These are phyloP conservation scores for Hypericum perforatum DNA, from an alignment of 345 rosid species.

Conservation along the genomic window DNA sequence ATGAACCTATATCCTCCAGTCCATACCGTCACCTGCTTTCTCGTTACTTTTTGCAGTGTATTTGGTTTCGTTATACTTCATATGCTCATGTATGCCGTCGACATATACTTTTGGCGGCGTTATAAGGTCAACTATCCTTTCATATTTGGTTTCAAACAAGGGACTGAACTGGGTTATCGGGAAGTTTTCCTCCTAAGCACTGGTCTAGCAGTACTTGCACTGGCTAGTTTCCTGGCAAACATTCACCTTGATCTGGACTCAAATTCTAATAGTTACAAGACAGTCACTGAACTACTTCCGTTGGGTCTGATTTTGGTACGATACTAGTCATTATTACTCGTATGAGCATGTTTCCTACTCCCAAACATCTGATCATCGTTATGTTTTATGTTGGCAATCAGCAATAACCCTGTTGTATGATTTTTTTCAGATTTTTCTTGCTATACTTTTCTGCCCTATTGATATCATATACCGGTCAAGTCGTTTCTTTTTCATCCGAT, in stretches of 20 bases:
- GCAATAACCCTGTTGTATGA: too few relatives aligned
- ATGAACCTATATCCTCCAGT: background rate
- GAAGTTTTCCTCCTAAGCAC: conserved; percentile 59
- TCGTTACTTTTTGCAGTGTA: conserved; percentile 37
- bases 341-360: too few relatives aligned
- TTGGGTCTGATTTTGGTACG: conserved; percentile 46
- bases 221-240: conserved; percentile 45
- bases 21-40: conserved; percentile 1
- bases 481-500: conserved; percentile 30
- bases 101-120: conserved; percentile 62
- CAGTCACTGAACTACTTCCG: conserved; percentile 48
- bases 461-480: conserved; percentile 38
- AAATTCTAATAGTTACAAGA: conserved; percentile 26
- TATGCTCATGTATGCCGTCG: conserved; percentile 47
- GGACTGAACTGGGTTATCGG: conserved; percentile 51
- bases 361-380: too few relatives aligned
- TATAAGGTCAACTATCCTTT: conserved; percentile 60
- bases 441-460: conserved; percentile 38
- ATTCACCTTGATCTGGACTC: conserved; percentile 43
- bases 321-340: background rate
- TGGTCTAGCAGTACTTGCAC: conserved; percentile 49
- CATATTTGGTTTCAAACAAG: conserved; percentile 61
- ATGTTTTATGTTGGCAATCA: too few relatives aligned
- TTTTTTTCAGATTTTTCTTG: too few relatives aligned
- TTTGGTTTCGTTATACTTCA: conserved; percentile 53